Base-by-base conservation (phyloP, 352 stramenopile species). In the Phytophthora pinifolia region DNA sequence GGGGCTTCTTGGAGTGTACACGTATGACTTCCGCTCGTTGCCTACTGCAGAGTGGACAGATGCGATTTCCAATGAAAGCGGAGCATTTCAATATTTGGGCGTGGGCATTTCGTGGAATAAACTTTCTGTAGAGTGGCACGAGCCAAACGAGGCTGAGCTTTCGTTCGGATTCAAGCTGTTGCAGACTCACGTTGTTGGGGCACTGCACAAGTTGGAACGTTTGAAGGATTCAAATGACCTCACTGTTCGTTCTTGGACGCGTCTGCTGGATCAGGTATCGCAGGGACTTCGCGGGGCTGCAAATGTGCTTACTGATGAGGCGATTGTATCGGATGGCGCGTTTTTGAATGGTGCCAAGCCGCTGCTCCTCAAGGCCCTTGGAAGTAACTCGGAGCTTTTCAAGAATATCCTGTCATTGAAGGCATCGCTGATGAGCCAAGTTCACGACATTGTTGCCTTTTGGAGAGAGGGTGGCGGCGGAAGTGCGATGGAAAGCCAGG, bases 21-120 rank as follows among this genome's bases (percentile, higher is more conserved):
- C 74, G 15, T 48, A 72, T 1, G 81, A 91, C 20, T 88, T 86
- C 34, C 67, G 79, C 9, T 89, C 79, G 5, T 55, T 91, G 32
- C 63, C 81, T 27, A 59, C 53, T 30, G 29, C n/a, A 6, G 71
- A 79, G 22, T 89, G 76, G 79, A 13, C 25, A 3, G 45, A 74
- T 31, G 77, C 73, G 12, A 77, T 59, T 8, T 76, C 61, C 25
- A 45, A 46, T 13, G 54, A 68, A 7, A 76, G 62, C 38, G 70
- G 72, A 15, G 76, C 79, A 53, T 85, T 81, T 41, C 76, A 89
- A 36, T 91, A 83, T 46, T 50, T 91, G 9, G 81, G 81, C 2
- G 44, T 61, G 18, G 65, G 62, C 0, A 46, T 85, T 46, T 75
- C 72, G 15, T 89, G 76, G 76, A 78, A 76, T 32, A 65, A 67